Evolutionary conservation across 257 asterid species (phyloP).

Genomic region (Ocimum tenuiflorum): DNA sequence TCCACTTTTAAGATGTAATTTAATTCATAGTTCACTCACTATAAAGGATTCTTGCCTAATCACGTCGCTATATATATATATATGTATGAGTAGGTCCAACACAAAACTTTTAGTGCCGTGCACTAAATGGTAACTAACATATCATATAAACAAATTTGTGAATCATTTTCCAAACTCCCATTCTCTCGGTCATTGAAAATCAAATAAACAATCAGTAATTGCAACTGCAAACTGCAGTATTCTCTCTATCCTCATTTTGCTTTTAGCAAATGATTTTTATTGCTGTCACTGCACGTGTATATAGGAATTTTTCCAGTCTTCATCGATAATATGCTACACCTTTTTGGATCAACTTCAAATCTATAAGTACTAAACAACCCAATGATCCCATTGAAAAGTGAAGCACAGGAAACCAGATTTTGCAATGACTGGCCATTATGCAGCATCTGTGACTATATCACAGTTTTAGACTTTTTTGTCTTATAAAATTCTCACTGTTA

Average conservation of each 20-base stretch:
- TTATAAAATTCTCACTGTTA: not conserved
- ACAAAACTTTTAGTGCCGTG: not conserved
- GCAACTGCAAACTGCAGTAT: not conserved
- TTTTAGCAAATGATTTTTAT: not conserved
- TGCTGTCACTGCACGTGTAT: not conserved
- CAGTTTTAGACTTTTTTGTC: not conserved
- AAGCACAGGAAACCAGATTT: not conserved
- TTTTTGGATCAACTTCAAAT: constrained; percentile 3
- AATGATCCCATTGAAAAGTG: not conserved
- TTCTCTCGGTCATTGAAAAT: not conserved
- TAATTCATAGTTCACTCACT: too few relatives aligned
- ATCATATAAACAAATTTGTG: too few relatives aligned
- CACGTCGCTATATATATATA: too few relatives aligned
- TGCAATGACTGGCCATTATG: not conserved
- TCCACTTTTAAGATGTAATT: too few relatives aligned
- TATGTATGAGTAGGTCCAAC: not conserved
- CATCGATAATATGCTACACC: not conserved
- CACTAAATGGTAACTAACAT: too few relatives aligned
- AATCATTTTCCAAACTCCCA: not conserved
- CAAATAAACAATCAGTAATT: too few relatives aligned
- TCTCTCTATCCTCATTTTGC: constrained; percentile 1
- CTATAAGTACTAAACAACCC: not conserved
- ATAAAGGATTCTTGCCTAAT: too few relatives aligned
- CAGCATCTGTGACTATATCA: not conserved
- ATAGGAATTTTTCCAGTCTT: not conserved